Conservation (phyloP, 108 stramenopile genomes). For the Cyclotella choctawhatcheeana region DNA sequence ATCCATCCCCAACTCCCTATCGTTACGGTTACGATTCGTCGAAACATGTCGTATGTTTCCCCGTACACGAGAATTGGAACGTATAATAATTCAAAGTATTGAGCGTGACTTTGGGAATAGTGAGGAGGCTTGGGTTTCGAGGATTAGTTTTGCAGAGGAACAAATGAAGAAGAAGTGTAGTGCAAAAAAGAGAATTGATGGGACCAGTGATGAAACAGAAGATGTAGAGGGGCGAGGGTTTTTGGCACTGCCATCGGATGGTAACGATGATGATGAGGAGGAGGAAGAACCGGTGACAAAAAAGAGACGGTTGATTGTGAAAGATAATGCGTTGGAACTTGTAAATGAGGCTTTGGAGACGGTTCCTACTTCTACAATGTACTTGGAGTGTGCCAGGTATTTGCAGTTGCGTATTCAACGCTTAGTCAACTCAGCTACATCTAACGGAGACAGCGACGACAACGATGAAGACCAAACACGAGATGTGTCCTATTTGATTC, state of each 20-base stretch:
- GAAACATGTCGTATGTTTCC: conserved; percentile 79
- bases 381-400: conserved; percentile 61
- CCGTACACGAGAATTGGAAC: conserved; percentile 58
- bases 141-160: conserved; percentile 57
- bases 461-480: conserved; percentile 15
- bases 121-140: conserved; percentile 84
- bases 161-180: conserved; percentile 28
- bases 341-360: conserved; percentile 63
- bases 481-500: conserved; percentile 26
- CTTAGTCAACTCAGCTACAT: neutral
- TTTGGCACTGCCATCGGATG: conserved; percentile 1
- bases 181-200: too few species aligned
- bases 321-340: conserved; percentile 53
- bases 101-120: conserved; percentile 60
- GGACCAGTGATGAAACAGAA: conserved; percentile 25
- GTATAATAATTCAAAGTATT: conserved; percentile 59
- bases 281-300: conserved; percentile 42
- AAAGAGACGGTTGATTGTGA: conserved; percentile 30
- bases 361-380: conserved; percentile 68
- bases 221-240: conserved; percentile 3
- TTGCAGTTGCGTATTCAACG: conserved; percentile 44
- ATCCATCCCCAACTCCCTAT: conserved; percentile 62
- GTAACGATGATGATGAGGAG: conserved; percentile 5
- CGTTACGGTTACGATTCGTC: conserved; percentile 75
- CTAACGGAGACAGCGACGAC: neutral